Percentiles rank a stretch among this genome's conserved stretches.
Evolutionary conservation across 305 asterid genomes (phyloP).

Genomic region (Ruellia speciosa): DNA sequence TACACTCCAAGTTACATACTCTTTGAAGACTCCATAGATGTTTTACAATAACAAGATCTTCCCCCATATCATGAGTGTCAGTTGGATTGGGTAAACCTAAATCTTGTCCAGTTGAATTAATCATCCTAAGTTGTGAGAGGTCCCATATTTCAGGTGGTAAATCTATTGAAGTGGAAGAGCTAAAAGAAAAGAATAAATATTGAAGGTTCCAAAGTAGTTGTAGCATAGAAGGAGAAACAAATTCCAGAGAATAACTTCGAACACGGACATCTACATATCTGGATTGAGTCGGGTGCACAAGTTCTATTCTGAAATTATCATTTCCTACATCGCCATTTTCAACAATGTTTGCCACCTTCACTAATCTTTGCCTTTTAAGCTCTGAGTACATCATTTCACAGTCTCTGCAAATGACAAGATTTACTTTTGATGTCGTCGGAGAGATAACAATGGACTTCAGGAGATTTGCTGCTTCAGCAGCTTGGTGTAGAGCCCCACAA

Average conservation of each 20-base stretch:
- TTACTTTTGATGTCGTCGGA: no score
- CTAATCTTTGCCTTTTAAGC: neutral
- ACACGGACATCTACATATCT: neutral
- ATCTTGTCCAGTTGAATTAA: neutral
- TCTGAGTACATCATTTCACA: no score
- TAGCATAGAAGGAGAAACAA: neutral
- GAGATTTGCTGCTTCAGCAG: no score
- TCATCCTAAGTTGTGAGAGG: neutral
- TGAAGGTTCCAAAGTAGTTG: neutral
- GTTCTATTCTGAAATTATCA: neutral
- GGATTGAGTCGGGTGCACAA: neutral
- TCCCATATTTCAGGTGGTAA: neutral
- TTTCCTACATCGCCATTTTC: no score
- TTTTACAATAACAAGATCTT: neutral
- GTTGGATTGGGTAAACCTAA: neutral
- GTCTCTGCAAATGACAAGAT: no score
- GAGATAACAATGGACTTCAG: no score
- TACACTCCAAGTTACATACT: neutral
- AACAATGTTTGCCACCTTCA: neutral
- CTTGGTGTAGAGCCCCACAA: no score
- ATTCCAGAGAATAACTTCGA: neutral
- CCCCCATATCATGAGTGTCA: neutral
- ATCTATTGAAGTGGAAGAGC: neutral
- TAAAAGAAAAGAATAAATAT: no score
- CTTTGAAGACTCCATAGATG: no score